Conservation (phyloP, 2,329 filamentous ascomycete genomes). For the Rhynchosporium graminicola region DNA sequence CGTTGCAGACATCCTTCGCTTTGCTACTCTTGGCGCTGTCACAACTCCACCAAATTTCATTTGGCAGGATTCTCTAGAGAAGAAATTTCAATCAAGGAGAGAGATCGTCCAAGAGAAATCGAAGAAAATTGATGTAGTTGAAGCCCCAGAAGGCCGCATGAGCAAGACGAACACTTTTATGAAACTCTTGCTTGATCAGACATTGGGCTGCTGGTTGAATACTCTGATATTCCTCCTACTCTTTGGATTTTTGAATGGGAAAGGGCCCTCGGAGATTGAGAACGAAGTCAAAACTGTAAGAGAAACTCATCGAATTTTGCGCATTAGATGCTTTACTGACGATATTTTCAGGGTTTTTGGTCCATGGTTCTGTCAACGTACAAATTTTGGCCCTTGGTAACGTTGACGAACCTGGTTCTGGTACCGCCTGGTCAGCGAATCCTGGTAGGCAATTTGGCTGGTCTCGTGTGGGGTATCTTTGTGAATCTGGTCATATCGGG, state of each 20-base stretch:
- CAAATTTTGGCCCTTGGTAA: slow-evolving; percentile 7
- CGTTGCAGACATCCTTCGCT: not conserved
- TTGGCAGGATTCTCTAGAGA: slow-evolving; percentile 6
- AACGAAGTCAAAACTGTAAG: slow-evolving; percentile 1
- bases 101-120: not conserved
- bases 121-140: not conserved
- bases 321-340: not conserved
- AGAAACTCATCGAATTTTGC: too few relatives aligned
- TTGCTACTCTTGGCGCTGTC: not conserved
- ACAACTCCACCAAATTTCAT: slow-evolving; percentile 1
- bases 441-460: slow-evolving; percentile 7
- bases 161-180: slow-evolving; percentile 3
- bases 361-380: slow-evolving; percentile 11
- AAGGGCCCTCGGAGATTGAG: slow-evolving; percentile 1
- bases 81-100: not conserved
- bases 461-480: slow-evolving; percentile 6
- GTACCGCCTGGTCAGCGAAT: slow-evolving; percentile 1
- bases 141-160: not conserved
- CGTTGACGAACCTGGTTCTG: slow-evolving; percentile 6
- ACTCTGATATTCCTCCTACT: slow-evolving; percentile 6
- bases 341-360: not conserved
- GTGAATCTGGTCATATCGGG: slow-evolving; percentile 4
- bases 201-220: not conserved
- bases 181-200: slow-evolving; percentile 5
- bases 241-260: slow-evolving; percentile 3